Evolutionary conservation across 2,329 filamentous ascomycete species (phyloP).

Genomic region (Shiraia bambusicola): DNA sequence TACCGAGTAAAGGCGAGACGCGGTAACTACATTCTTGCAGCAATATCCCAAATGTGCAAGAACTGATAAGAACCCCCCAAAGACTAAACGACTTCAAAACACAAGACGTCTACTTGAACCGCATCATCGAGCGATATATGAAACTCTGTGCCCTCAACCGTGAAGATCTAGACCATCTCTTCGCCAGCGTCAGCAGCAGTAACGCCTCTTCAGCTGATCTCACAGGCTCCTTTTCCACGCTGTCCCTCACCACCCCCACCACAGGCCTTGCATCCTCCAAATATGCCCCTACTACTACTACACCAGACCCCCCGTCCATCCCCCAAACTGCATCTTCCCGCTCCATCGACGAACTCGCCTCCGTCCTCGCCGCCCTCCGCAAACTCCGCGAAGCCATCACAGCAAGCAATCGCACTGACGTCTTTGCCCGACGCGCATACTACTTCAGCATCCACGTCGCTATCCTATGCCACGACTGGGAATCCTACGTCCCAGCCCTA

Average conservation of each 20-base stretch:
- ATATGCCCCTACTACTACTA: constrained; percentile 18
- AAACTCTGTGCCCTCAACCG: constrained; percentile 78
- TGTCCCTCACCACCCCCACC: constrained; percentile 13
- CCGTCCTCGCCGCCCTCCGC: constrained; percentile 78
- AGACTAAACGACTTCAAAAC: constrained; percentile 64
- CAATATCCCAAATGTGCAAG: not conserved
- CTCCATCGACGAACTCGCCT: constrained; percentile 61
- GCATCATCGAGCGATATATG: constrained; percentile 86
- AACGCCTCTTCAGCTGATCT: constrained; percentile 8
- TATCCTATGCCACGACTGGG: constrained; percentile 77
- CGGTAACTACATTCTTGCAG: constrained; percentile 56
- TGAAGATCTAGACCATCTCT: constrained; percentile 72
- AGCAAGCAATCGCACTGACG: constrained; percentile 71
- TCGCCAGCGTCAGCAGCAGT: constrained; percentile 61
- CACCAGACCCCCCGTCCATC: constrained; percentile 32
- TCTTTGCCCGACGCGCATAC: constrained; percentile 86
- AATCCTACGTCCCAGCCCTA: constrained; percentile 88
- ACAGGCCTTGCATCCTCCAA: constrained; percentile 6
- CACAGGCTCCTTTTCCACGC: constrained; percentile 15
- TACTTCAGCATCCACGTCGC: constrained; percentile 86
- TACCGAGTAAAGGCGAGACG: constrained; percentile 88
- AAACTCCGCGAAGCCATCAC: constrained; percentile 91
- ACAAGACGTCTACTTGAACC: constrained; percentile 84
- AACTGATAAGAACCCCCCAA: constrained; percentile 18
- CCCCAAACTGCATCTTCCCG: constrained; percentile 30